Evolutionary conservation across 1,284 basidiomycete genomes (phyloP).

Genomic region (Athelia sp.): DNA sequence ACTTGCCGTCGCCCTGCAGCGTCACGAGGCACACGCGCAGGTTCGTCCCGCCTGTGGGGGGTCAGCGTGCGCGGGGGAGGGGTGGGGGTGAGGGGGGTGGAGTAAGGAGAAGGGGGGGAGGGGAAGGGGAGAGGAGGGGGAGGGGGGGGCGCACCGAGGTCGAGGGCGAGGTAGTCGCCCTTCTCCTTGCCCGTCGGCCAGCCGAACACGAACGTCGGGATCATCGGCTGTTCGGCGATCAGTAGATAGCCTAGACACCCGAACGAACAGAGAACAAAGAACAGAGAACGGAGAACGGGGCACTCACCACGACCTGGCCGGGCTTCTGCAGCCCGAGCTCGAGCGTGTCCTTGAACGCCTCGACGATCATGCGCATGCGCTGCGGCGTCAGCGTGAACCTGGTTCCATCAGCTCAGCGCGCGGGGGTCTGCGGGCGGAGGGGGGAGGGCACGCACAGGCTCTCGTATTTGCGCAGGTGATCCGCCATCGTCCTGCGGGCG

Average conservation of each 20-base stretch:
- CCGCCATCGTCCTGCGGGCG: slow-evolving; percentile 80
- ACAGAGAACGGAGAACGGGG: slow-evolving; percentile 6
- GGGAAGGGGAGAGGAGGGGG: slow-evolving; percentile 2
- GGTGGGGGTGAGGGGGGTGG: neutral
- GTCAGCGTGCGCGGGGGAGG: neutral
- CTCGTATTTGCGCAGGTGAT: slow-evolving; percentile 87
- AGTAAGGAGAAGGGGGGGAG: slow-evolving; percentile 1
- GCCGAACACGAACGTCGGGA: slow-evolving; percentile 96
- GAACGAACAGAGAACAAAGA: no score
- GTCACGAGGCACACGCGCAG: slow-evolving; percentile 96
- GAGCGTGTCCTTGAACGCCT: slow-evolving; percentile 91
- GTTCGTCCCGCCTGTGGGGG: slow-evolving; percentile 78
- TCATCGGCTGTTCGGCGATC: no score
- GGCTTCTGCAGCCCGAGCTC: slow-evolving; percentile 83
- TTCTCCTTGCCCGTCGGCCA: slow-evolving; percentile 91
- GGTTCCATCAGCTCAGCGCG: slow-evolving; percentile 4
- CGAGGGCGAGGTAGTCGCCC: slow-evolving; percentile 91
- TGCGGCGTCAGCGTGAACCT: slow-evolving; percentile 88
- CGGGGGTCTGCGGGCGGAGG: no score
- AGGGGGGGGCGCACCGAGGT: slow-evolving; percentile 64
- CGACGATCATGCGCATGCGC: slow-evolving; percentile 95
- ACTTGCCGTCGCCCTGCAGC: slow-evolving; percentile 88
- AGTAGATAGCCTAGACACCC: no score
- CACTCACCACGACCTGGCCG: slow-evolving; percentile 84
- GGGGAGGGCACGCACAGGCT: slow-evolving; percentile 50